Evolutionary conservation across 2,329 filamentous ascomycete genomes (phyloP).

Genomic region (Dactylonectria macrodidyma): DNA sequence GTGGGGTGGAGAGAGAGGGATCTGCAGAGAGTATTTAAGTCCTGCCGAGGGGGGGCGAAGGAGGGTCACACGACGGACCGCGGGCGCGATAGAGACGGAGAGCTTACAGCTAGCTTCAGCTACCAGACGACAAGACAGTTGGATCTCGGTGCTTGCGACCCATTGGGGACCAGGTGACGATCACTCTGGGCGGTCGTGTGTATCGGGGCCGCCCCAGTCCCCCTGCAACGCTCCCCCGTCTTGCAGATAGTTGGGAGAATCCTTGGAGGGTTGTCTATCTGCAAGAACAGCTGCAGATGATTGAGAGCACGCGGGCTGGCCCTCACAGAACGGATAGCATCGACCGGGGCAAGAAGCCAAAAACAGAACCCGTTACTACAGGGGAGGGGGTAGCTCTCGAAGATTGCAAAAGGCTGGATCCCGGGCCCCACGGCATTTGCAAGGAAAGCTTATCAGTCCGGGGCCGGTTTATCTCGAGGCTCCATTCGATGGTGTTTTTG

Average conservation of each 20-base stretch:
- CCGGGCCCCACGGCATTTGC: not conserved
- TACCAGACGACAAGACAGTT: too few relatives aligned
- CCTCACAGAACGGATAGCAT: not conserved
- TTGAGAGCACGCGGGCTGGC: not conserved
- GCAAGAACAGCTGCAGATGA: not conserved
- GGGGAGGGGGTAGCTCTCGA: too few relatives aligned
- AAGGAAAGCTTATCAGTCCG: constrained; percentile 28
- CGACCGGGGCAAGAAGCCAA: not conserved
- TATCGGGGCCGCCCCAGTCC: too few relatives aligned
- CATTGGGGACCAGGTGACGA: constrained; percentile 2
- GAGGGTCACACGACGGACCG: constrained; percentile 19
- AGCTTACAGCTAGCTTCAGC: too few relatives aligned
- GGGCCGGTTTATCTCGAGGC: constrained; percentile 1
- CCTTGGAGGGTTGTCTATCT: not conserved
- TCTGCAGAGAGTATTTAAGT: constrained; percentile 14
- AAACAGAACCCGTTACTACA: too few relatives aligned
- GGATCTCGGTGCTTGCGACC: not conserved
- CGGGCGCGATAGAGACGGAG: not conserved
- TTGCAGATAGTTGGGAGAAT: not conserved
- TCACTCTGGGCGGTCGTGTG: not conserved
- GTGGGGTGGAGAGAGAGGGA: constrained; percentile 14
- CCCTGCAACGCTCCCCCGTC: not conserved
- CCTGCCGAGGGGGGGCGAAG: constrained; percentile 4
- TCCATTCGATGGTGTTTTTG: not conserved
- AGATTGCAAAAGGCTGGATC: not conserved